Evolutionary conservation across 371 early-diverging fungal genomes (phyloP), one percentile per base, ranked within the genome.

Genomic region (Amoeboaphelidium occidentale): DNA sequence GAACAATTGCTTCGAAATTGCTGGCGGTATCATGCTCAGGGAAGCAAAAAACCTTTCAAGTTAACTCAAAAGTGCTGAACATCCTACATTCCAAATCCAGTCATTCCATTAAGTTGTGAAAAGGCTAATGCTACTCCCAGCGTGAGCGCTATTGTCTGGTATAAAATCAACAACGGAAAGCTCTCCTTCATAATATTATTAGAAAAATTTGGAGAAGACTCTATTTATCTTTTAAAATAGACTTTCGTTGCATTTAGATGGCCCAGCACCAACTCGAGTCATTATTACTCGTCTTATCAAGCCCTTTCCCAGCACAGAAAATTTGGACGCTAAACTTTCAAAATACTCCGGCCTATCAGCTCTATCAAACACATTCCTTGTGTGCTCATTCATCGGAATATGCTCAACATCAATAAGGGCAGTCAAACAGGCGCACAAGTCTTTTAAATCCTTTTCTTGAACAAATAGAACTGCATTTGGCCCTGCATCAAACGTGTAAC

Each of bases 391-490:
- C n/a, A n/a, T n/a, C n/a, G n/a, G n/a, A n/a, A n/a, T n/a, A n/a
- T n/a, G n/a, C n/a, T n/a, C n/a, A n/a, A n/a, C n/a, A n/a, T n/a
- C n/a, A n/a, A n/a, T n/a, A n/a, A n/a, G n/a, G n/a, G n/a, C n/a
- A n/a, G n/a, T n/a, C n/a, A n/a, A n/a, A n/a, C n/a, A n/a, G n/a
- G n/a, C n/a, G n/a, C n/a, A n/a, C n/a, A n/a, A n/a, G n/a, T n/a
- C n/a, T n/a, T n/a, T 63, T 62, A 85, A 80, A 58, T 87, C 55
- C 45, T 74, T 64, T 58, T 72, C 65, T 48, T 74, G 75, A 20
- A 85, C 74, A 58, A 91, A 94, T 53, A 97, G 78, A 25, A 97
- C 96, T 1, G 96, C 90, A 61, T 98, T 98, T 49, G 98, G 93
- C 45, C 98, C 98, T 22, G 98, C 98, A 62, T 98, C 98, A 53